Evolutionary conservation across 768 basidiomycete genomes (phyloP).

Genomic region (Rhizopogon rudus): DNA sequence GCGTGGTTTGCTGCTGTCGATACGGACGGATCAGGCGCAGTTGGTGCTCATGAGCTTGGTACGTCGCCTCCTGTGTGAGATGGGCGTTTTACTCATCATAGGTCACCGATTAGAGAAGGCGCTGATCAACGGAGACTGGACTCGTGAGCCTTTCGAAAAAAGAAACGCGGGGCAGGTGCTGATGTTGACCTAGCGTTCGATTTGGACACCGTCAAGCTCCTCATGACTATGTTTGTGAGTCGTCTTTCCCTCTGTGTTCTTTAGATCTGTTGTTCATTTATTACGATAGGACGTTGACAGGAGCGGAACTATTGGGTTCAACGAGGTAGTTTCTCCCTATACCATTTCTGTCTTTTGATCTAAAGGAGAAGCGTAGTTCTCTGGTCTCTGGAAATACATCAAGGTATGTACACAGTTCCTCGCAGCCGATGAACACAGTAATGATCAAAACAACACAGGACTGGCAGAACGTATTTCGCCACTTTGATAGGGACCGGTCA

Average conservation of each 20-base stretch:
- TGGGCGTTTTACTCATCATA: background rate
- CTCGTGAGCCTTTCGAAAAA: conserved; percentile 44
- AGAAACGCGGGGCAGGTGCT: background rate
- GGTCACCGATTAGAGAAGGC: conserved; percentile 33
- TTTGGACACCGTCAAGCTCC: conserved; percentile 79
- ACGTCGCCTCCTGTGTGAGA: conserved; percentile 21
- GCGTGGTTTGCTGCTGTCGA: conserved; percentile 70
- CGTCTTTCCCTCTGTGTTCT: background rate
- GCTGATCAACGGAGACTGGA: conserved; percentile 66
- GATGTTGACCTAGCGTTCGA: conserved; percentile 55
- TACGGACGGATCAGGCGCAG: conserved; percentile 60
- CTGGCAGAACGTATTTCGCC: conserved; percentile 81
- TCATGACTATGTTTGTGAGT: conserved; percentile 76
- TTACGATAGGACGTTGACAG: conserved; percentile 57
- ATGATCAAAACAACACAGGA: conserved; percentile 34
- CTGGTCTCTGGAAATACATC: conserved; percentile 80
- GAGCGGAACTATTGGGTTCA: conserved; percentile 75
- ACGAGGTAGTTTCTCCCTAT: conserved; percentile 44
- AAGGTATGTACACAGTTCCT: conserved; percentile 32
- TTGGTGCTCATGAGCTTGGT: conserved; percentile 66
- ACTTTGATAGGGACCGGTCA: conserved; percentile 81
- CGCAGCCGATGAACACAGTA: background rate
- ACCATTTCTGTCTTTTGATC: background rate
- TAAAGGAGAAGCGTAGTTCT: conserved; percentile 39
- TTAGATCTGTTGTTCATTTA: background rate